Conservation (phyloP, 2,329 filamentous ascomycete species). For the Trichoderma simmonsii region DNA sequence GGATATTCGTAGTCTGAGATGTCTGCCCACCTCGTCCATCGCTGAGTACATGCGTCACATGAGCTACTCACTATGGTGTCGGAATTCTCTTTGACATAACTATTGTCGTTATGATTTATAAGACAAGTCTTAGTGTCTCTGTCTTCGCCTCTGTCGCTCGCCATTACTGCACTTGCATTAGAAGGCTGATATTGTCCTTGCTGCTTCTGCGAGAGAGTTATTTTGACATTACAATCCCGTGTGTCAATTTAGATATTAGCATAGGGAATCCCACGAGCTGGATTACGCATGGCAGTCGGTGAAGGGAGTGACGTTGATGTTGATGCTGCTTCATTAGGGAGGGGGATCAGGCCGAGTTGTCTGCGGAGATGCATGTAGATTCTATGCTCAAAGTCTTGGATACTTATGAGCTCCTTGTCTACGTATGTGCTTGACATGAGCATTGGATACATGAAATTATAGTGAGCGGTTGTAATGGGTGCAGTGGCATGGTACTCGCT, state of each 20-base stretch:
- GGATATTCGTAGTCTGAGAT: not conserved
- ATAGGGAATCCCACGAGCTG: not conserved
- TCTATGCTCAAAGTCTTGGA: not conserved
- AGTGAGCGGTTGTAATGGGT: not conserved
- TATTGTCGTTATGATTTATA: not conserved
- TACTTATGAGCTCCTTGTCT: not conserved
- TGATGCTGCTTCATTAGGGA: not conserved
- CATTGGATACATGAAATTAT: no score
- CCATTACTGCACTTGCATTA: fast-evolving
- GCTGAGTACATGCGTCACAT: not conserved
- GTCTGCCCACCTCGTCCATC: not conserved
- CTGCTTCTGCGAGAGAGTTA: no score
- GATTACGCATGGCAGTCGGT: not conserved
- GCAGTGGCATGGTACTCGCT: not conserved
- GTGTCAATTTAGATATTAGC: not conserved
- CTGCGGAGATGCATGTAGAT: not conserved
- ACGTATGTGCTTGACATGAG: not conserved
- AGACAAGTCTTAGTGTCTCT: not conserved
- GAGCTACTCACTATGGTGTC: not conserved
- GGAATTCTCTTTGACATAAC: not conserved
- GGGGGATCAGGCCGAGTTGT: not conserved
- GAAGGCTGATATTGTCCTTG: not conserved
- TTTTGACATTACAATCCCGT: not conserved
- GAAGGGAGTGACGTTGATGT: not conserved
- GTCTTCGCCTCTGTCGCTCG: no score